These are phyloP conservation scores for Coemansia asiatica DNA, from an alignment of 192 early-diverging fungal genomes.

Conservation along the genomic window DNA sequence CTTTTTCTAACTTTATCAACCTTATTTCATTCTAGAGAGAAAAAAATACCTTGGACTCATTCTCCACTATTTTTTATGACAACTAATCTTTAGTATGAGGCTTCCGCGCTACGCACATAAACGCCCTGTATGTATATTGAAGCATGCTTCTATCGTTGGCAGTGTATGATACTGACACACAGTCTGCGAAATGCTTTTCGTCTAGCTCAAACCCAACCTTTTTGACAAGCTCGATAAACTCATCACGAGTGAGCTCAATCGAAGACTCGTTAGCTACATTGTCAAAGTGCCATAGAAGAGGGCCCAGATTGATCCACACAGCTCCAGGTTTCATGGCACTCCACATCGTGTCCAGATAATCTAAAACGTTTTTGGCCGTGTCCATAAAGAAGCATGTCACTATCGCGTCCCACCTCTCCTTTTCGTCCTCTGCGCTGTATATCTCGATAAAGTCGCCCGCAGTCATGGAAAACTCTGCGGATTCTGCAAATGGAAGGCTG, in stretches of 20 bases:
- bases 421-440: slow-evolving; percentile 65
- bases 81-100: too few relatives aligned
- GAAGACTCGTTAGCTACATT: slow-evolving; percentile 76
- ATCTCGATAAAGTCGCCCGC: slow-evolving; percentile 97
- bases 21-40: background rate
- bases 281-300: slow-evolving; percentile 93
- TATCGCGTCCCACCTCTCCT: slow-evolving; percentile 81
- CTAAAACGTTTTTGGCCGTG: slow-evolving; percentile 88
- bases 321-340: slow-evolving; percentile 73
- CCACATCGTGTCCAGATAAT: slow-evolving; percentile 84
- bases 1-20: background rate
- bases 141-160: slow-evolving; percentile 77
- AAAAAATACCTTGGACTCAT: background rate
- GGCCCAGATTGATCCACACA: slow-evolving; percentile 86
- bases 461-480: slow-evolving; percentile 90
- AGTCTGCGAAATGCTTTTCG: slow-evolving; percentile 59
- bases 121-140: slow-evolving; percentile 72
- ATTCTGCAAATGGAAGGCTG: slow-evolving; percentile 27
- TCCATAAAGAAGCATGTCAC: slow-evolving; percentile 98
- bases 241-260: slow-evolving; percentile 85
- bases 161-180: slow-evolving; percentile 70
- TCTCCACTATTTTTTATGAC: too few relatives aligned
- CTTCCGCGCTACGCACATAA: slow-evolving; percentile 48
- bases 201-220: slow-evolving; percentile 74
- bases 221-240: slow-evolving; percentile 64